A percentile compares a stretch with the other conserved stretches of the same genome.
Evolutionary conservation across 768 basidiomycete species (phyloP).

Genomic region (Galerina marginata): DNA sequence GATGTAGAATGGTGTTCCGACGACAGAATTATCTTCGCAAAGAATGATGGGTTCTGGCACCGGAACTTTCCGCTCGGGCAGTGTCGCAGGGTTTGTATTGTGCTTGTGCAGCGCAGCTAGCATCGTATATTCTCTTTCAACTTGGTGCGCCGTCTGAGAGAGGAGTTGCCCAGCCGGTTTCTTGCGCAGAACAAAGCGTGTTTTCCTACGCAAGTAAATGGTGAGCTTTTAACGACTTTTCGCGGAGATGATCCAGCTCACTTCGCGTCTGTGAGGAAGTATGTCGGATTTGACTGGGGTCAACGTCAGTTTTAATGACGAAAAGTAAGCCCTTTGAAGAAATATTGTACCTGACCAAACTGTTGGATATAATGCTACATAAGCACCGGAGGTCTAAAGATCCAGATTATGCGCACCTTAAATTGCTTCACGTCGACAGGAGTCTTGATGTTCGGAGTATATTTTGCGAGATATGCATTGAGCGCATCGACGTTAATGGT

Average conservation of each 20-base stretch:
- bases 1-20: constrained; percentile 93
- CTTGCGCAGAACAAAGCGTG: constrained; percentile 85
- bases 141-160: constrained; percentile 91
- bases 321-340: too few relatives aligned
- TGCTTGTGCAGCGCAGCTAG: constrained; percentile 77
- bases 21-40: constrained; percentile 76
- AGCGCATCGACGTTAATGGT: constrained; percentile 67
- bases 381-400: neutral
- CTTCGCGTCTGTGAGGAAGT: constrained; percentile 84
- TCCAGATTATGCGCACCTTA: constrained; percentile 58
- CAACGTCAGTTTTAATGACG: neutral
- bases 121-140: constrained; percentile 91
- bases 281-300: constrained; percentile 91
- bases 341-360: constrained; percentile 81
- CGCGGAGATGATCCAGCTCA: constrained; percentile 34
- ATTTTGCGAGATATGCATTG: constrained; percentile 64
- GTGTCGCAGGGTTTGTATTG: constrained; percentile 63
- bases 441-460: constrained; percentile 58
- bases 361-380: constrained; percentile 31
- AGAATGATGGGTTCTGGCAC: constrained; percentile 85
- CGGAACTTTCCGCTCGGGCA: constrained; percentile 64
- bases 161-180: constrained; percentile 90
- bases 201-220: constrained; percentile 41
- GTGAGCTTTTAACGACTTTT: neutral
- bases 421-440: constrained; percentile 91